Evolutionary conservation across 805 yeast genomes (phyloP).

Genomic region (Teunomyces pallodes): DNA sequence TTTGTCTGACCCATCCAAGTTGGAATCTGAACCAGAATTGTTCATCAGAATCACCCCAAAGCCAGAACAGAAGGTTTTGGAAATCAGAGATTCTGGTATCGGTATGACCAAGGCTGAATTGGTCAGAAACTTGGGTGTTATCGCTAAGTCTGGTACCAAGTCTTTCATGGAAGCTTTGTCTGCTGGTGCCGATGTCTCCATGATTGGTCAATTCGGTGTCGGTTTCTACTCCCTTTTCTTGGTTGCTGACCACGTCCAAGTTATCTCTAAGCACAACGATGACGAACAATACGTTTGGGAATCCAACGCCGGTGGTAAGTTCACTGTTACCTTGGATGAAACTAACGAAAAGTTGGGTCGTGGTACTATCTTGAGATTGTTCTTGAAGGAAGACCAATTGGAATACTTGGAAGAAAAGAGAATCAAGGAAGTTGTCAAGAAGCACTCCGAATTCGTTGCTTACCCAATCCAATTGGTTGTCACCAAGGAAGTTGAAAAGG

Average conservation of each 20-base stretch:
- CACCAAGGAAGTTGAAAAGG: constrained; percentile 98
- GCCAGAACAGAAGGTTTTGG: constrained; percentile 91
- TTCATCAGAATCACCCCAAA: constrained; percentile 96
- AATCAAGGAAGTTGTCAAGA: constrained; percentile 98
- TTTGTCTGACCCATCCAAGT: constrained; percentile 82
- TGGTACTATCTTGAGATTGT: constrained; percentile 93
- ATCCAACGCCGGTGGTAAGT: constrained; percentile 99
- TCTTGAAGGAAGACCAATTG: constrained; percentile 97
- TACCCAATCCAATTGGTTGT: constrained; percentile 98
- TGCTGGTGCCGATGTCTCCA: constrained; percentile 99
- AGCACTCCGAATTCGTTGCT: constrained; percentile 98
- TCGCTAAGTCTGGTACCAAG: constrained; percentile 99
- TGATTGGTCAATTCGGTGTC: constrained; percentile 99
- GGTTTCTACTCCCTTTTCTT: constrained; percentile 99
- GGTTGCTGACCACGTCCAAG: constrained; percentile 99
- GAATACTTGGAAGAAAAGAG: constrained; percentile 99
- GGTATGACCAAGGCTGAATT: constrained; percentile 99
- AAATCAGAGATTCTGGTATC: constrained; percentile 98
- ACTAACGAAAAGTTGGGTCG: constrained; percentile 82
- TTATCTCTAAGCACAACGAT: constrained; percentile 96
- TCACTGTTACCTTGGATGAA: constrained; percentile 91
- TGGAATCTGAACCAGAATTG: constrained; percentile 93
- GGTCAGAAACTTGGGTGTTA: constrained; percentile 98
- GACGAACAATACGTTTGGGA: constrained; percentile 99
- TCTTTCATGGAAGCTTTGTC: constrained; percentile 99